A percentile compares a stretch with the other conserved stretches of the same genome.
Evolutionary conservation across 169 alveolate genomes (phyloP).

Genomic region (Theileria parva): DNA sequence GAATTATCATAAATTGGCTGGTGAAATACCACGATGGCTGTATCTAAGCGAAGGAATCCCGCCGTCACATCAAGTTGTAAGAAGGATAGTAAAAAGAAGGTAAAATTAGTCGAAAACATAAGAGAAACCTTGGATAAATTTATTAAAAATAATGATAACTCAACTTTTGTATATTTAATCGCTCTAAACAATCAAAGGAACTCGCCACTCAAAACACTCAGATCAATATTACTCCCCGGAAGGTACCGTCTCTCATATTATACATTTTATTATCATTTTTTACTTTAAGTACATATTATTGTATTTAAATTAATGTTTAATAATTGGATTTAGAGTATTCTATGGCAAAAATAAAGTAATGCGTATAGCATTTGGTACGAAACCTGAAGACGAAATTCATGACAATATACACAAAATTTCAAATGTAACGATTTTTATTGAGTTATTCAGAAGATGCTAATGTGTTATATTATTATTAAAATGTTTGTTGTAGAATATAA

Average conservation of each 20-base stretch:
- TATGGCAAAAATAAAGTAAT: conserved; percentile 77
- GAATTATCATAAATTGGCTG: neutral
- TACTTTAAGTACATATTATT: neutral
- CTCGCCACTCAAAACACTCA: conserved; percentile 65
- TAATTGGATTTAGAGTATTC: conserved; percentile 34
- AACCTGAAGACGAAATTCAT: conserved; percentile 63
- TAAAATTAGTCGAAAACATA: conserved; percentile 41
- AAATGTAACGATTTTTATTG: conserved; percentile 32
- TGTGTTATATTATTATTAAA: neutral
- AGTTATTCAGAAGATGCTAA: neutral
- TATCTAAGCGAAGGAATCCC: conserved; percentile 37
- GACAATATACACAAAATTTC: conserved; percentile 67
- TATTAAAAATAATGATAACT: conserved; percentile 3
- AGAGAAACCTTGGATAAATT: conserved; percentile 26
- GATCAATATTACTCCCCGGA: conserved; percentile 68
- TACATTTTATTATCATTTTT: neutral
- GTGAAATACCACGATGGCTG: conserved; percentile 29
- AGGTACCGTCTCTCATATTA: conserved; percentile 20
- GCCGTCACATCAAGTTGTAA: conserved; percentile 28
- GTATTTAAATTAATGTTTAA: neutral
- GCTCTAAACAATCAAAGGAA: conserved; percentile 71
- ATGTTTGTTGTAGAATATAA: conserved; percentile 14
- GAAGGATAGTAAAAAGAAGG: conserved; percentile 56
- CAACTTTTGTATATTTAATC: conserved; percentile 61
- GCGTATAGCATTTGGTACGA: conserved; percentile 73